Evolutionary conservation across 192 early-diverging fungal species (phyloP), one percentile per base, ranked within the genome.

Genomic region (Chytriomyces sp.): DNA sequence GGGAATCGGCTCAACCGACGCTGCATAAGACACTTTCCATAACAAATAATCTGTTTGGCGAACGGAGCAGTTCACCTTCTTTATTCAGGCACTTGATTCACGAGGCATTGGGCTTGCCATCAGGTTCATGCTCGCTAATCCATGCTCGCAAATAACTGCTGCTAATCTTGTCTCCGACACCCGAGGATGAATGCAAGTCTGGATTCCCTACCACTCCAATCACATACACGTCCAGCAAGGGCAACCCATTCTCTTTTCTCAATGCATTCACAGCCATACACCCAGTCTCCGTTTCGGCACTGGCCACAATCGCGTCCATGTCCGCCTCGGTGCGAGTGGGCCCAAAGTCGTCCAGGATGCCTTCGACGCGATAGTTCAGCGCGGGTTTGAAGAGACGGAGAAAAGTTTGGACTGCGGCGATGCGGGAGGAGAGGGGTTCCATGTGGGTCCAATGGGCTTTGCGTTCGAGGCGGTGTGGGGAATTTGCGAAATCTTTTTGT

Each of bases 321-420:
- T 88, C 78, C 0, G 86, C 60, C 37, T 93, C 92, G 0, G 82
- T 85, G 3, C 85, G 81, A 0, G 94, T 95, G 0, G 97, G 97
- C 0, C 97, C 97, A 74, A 87, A 94, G 1, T 86, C 88, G 77
- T 99, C 95, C 28, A 76, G 73, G 32, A 99, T 89, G 0, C 91
- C 90, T 7, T 86, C 89, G 40, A 89, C 82, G 37, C 88, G 74
- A 55, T 81, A 84, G 22, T 64, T 33, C 1, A 93, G 49, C 44
- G 59, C 77, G 7, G 77, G 79, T 44, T 82, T 77, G 39, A 91
- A 73, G 38, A 44, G 59, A 0, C 68, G 49, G 30, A 96, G 75
- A 58, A 94, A 97, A 38, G 74, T 22, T 19, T 79, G 22, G 4
- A 93, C 92, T 32, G 75, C 75, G 22, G 80, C 41, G 37, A 92